Percentiles rank a stretch among this genome's conserved stretches.
These are phyloP conservation scores for Candida ovalis DNA, from an alignment of 805 yeast genomes.

Conservation along the genomic window DNA sequence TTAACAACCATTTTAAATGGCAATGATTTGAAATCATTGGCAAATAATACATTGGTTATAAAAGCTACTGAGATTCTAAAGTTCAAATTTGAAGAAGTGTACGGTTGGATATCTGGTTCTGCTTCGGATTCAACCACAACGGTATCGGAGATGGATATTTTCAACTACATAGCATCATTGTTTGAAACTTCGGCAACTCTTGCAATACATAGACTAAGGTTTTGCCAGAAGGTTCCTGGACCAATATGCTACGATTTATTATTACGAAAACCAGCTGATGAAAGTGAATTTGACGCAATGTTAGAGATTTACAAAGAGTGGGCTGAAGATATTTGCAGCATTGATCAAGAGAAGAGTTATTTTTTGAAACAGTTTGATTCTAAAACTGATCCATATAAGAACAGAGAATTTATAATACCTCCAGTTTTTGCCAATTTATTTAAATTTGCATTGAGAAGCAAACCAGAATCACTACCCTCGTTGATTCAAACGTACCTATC, in stretches of 20 bases:
- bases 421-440: slow-evolving; percentile 27
- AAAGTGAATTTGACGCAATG: slow-evolving; percentile 23
- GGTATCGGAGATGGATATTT: slow-evolving; percentile 19
- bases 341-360: slow-evolving; percentile 29
- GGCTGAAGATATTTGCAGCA: slow-evolving; percentile 13
- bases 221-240: slow-evolving; percentile 19
- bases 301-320: slow-evolving; percentile 23
- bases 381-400: slow-evolving; percentile 3
- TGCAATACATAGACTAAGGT: slow-evolving; percentile 16
- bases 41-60: slow-evolving; percentile 1
- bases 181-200: slow-evolving; percentile 19
- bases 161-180: slow-evolving; percentile 28
- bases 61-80: slow-evolving; percentile 17
- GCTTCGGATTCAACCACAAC: background rate
- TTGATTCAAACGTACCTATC: slow-evolving; percentile 18
- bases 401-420: slow-evolving; percentile 22
- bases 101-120: slow-evolving; percentile 16
- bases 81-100: slow-evolving; percentile 18
- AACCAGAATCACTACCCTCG: slow-evolving; percentile 17
- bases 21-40: background rate
- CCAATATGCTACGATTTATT: slow-evolving; percentile 29
- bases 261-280: slow-evolving; percentile 23
- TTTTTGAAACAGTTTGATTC: slow-evolving; percentile 17
- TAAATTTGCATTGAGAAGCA: slow-evolving; percentile 21
- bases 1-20: background rate